Base-by-base conservation (phyloP, 768 basidiomycete genomes). In the Suillus spraguei region DNA sequence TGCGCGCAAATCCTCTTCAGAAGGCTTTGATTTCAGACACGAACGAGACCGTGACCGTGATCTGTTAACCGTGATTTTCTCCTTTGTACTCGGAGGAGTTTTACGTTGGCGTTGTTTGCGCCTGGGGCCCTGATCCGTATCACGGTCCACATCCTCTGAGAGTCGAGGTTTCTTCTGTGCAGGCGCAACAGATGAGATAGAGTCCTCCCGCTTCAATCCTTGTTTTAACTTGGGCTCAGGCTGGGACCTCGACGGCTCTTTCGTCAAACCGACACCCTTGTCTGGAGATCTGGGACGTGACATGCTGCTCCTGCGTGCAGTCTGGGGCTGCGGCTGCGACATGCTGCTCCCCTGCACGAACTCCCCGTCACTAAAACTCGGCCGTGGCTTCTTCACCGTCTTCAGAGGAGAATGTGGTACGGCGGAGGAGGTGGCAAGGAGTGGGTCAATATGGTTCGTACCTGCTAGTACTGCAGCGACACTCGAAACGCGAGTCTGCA, bases 141-240 rank as follows among this genome's bases (percentile, higher is more conserved):
- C 61, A 42, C 33, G 56, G 28, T 58, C 54, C 55, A 24, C 24
- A 14, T 53, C n/a, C 24, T 44, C 64, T 13, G 60, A 65, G n/a
- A 60, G 13, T 20, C 61, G 74, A 28, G 59, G 39, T 58, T 62
- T 76, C 59, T 76, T 75, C 59, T 44, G 66, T 14, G 64, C 44
- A 59, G 65, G 73, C 24, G 69, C 66, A 4, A 54, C 38, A 41
- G 36, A 55, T n/a, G 42, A 44, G 14, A 59, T 52, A 3, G 38
- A 24, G 36, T 64, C 64, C 8, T 46, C 28, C 5, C 60, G 59
- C 24, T 59, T 64, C 49, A 56, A 24, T 32, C 63, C 38, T 36
- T 44, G 11, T 56, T 22, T 64, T 14, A 39, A n/a, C 36, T 49
- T 46, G 36, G 20, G 36, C 44, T 35, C 44, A 53, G 53, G 60